A percentile compares a stretch with the other conserved stretches of the same genome.
phyloP scores from a whole-genome alignment of 768 basidiomycete genomes.

The Strobilomyces dryophilus region DNA sequence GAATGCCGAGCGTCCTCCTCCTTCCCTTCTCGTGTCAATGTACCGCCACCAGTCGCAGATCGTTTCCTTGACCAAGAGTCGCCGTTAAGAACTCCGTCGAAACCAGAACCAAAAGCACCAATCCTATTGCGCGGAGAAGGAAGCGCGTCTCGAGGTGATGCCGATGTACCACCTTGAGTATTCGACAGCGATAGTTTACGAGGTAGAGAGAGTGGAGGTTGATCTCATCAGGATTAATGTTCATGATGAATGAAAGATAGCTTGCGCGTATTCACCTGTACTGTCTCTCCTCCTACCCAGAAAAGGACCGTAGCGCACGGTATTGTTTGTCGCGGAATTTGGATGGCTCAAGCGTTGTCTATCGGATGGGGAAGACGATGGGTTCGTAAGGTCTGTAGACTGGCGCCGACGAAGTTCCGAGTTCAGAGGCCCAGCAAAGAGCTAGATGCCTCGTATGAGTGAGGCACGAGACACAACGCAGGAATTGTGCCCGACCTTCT shows the following conservation, averaged over 20 bases:
- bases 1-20: constrained; percentile 37
- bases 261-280: constrained; percentile 43
- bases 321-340: constrained; percentile 44
- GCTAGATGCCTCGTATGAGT: constrained; percentile 43
- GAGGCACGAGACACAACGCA: constrained; percentile 7
- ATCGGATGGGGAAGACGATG: constrained; percentile 55
- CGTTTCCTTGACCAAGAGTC: constrained; percentile 73
- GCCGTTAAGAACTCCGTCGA: constrained; percentile 70
- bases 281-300: constrained; percentile 63
- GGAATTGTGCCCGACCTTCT: constrained; percentile 59
- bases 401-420: constrained; percentile 86
- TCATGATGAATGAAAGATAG: constrained; percentile 1
- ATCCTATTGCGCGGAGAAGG: constrained; percentile 65
- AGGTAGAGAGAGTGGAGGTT: constrained; percentile 47
- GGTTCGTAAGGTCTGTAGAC: constrained; percentile 67
- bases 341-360: constrained; percentile 54
- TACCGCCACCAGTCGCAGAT: constrained; percentile 37
- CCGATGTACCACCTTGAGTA: constrained; percentile 44
- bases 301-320: constrained; percentile 60
- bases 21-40: constrained; percentile 38
- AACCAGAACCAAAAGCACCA: constrained; percentile 52
- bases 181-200: constrained; percentile 69
- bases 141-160: constrained; percentile 56
- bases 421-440: constrained; percentile 77
- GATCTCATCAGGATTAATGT: constrained; percentile 43